Conservation (phyloP, 1,284 basidiomycete genomes). For the Xanthoconium separans region DNA sequence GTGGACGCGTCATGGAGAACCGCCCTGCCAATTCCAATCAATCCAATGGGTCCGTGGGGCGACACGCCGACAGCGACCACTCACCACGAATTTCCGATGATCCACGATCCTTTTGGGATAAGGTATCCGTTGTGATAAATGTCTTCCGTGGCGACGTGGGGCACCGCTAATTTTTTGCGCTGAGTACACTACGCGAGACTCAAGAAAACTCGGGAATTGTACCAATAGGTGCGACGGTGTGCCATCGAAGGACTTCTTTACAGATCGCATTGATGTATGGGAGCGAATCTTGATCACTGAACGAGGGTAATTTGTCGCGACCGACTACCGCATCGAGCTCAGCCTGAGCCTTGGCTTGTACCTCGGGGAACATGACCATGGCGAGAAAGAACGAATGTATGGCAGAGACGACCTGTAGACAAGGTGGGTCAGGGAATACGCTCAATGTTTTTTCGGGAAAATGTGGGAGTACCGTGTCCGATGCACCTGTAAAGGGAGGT, state of each 20-base stretch:
- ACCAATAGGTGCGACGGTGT: conserved; percentile 17
- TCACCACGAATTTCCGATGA: conserved; percentile 27
- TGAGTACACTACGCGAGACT: conserved; percentile 15
- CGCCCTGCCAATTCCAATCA: conserved; percentile 7
- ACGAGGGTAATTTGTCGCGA: conserved; percentile 16
- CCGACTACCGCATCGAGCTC: conserved; percentile 28
- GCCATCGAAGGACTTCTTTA: conserved; percentile 28
- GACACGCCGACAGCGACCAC: background rate
- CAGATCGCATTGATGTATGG: conserved; percentile 27
- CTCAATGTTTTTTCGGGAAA: conserved; percentile 1
- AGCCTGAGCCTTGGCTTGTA: conserved; percentile 22
- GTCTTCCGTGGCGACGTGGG: conserved; percentile 39
- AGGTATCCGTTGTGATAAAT: conserved; percentile 34
- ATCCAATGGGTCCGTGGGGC: too few relatives aligned
- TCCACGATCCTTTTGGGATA: conserved; percentile 39
- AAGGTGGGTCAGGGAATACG: background rate
- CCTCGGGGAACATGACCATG: conserved; percentile 25
- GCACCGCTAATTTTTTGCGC: conserved; percentile 24
- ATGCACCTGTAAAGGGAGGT: conserved; percentile 20
- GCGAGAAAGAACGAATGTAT: conserved; percentile 33
- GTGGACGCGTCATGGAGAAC: conserved; percentile 15
- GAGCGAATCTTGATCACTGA: conserved; percentile 19
- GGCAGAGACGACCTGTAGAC: conserved; percentile 36
- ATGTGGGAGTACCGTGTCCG: conserved; percentile 19
- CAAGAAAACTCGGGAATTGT: background rate